Evolutionary conservation across 2,329 filamentous ascomycete species (phyloP), one percentile per base, ranked within the genome.

Genomic region (Cadophora sp.): DNA sequence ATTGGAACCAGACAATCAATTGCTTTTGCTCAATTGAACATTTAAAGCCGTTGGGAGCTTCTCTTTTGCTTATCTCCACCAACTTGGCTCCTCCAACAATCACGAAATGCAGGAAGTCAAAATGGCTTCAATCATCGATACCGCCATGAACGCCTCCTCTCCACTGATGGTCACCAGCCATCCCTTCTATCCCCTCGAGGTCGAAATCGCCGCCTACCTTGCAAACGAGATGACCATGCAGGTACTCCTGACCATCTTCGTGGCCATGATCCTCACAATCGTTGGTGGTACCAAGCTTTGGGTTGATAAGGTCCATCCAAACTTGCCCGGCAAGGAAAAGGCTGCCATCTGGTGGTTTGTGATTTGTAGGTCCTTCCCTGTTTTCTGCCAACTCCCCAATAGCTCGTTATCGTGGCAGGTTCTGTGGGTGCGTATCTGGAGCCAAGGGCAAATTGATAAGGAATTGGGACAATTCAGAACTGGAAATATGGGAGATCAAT

Each of bases 331-430:
- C 8, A 77, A 76, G 30, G 91, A 93, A 71, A 82, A 87, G 55
- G 72, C 84, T 14, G 85, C 85, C 4, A 85, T 90, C 24, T 79
- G 93, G 79, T 95, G 92, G 92, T 94, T 94, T 77, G 84, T 90
- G 24, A 82, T 95, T 16, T 92, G 90, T 84, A 85, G 80, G 77
- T 85, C 71, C 68, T 82, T 82, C 67, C 80, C 82, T 81, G 24
- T n/a, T 13, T n/a, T 30, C 45, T 67, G 18, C 27, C 24, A 41
- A 55, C 33, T 33, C 30, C 24, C 18, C 16, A n/a, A 1, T 13
- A 22, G 14, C 11, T 59, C 36, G 14, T 41, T 36, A 51, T 62
- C 45, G 47, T 53, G 45, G 59, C 36, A 41, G 20, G 24, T 51
- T 27, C 3, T 51, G 22, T 16, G 22, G 33, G 20, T 20, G 13